A percentile compares a stretch with the other conserved stretches of the same genome.
Evolutionary conservation across 2,329 filamentous ascomycete genomes (phyloP).

Genomic region (Venturia aucupariae): DNA sequence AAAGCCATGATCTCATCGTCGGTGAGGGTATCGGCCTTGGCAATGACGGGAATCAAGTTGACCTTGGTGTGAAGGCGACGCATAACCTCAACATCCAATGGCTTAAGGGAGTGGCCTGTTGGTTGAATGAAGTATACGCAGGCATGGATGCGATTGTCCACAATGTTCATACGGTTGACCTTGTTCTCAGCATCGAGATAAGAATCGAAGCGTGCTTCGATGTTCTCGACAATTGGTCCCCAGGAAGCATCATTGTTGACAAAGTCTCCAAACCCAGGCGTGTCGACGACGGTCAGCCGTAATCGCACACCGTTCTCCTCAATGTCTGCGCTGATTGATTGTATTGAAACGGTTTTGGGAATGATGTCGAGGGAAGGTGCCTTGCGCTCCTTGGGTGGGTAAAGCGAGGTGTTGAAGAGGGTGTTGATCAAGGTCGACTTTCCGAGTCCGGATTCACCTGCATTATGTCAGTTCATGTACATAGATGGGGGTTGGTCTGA

Average conservation of each 20-base stretch:
- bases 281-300: slow-evolving; percentile 92
- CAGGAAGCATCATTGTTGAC: slow-evolving; percentile 99
- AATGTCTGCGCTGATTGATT: slow-evolving; percentile 55
- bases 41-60: slow-evolving; percentile 98
- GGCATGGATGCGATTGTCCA: slow-evolving; percentile 97
- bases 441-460: slow-evolving; percentile 97
- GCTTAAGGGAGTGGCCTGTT: slow-evolving; percentile 96
- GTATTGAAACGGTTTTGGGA: slow-evolving; percentile 63
- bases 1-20: slow-evolving; percentile 92
- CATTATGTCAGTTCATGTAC: slow-evolving; percentile 7
- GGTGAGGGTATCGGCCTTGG: slow-evolving; percentile 95
- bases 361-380: slow-evolving; percentile 95
- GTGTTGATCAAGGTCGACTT: slow-evolving; percentile 99
- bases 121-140: slow-evolving; percentile 99
- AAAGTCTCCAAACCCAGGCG: slow-evolving; percentile 96
- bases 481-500: background rate
- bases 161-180: slow-evolving; percentile 99
- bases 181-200: slow-evolving; percentile 99
- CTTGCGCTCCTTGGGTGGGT: slow-evolving; percentile 97
- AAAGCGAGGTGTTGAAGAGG: slow-evolving; percentile 97
- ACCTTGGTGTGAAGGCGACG: slow-evolving; percentile 99
- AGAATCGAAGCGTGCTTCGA: slow-evolving; percentile 96
- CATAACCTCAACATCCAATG: slow-evolving; percentile 98
- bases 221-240: slow-evolving; percentile 98
- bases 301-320: slow-evolving; percentile 98